These are phyloP conservation scores for Beauveria caledonica DNA, from an alignment of 2,329 filamentous ascomycete genomes.

Conservation along the genomic window DNA sequence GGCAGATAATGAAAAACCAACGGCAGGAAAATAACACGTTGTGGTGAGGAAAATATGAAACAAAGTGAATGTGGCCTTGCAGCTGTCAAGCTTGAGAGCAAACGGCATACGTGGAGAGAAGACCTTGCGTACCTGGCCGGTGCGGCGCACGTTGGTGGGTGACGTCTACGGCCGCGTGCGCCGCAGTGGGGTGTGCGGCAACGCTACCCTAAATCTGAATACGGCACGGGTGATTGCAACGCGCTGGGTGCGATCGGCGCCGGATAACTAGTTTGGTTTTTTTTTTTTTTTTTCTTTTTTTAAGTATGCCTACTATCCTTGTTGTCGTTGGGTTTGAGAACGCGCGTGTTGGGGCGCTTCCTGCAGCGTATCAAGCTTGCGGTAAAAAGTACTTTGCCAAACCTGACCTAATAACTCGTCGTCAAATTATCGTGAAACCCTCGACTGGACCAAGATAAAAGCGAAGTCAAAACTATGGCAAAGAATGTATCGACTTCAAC, in stretches of 20 bases:
- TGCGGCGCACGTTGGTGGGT: neutral
- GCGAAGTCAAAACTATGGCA: too few species aligned
- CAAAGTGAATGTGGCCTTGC: constrained; percentile 2
- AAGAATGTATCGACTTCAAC: neutral
- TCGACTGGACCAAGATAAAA: too few species aligned
- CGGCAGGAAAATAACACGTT: neutral
- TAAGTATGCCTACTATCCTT: too few species aligned
- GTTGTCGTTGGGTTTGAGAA: too few species aligned
- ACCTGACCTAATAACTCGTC: too few species aligned
- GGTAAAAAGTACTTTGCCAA: too few species aligned
- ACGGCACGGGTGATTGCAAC: neutral
- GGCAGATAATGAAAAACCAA: neutral
- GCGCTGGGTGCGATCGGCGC: too few species aligned
- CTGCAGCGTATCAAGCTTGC: too few species aligned
- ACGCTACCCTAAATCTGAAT: neutral
- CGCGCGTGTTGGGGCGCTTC: too few species aligned
- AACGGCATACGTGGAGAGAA: constrained; percentile 7
- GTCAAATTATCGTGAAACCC: too few species aligned
- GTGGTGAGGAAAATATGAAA: neutral
- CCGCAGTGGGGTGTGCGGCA: neutral
- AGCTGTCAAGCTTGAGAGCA: constrained; percentile 6
- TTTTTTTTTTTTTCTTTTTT: too few species aligned
- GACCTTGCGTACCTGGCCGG: neutral
- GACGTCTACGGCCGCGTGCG: neutral
- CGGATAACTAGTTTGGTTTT: too few species aligned